These are phyloP conservation scores for Tetrahymena borealis DNA, from an alignment of 73 alveolate species.

Conservation along the genomic window DNA sequence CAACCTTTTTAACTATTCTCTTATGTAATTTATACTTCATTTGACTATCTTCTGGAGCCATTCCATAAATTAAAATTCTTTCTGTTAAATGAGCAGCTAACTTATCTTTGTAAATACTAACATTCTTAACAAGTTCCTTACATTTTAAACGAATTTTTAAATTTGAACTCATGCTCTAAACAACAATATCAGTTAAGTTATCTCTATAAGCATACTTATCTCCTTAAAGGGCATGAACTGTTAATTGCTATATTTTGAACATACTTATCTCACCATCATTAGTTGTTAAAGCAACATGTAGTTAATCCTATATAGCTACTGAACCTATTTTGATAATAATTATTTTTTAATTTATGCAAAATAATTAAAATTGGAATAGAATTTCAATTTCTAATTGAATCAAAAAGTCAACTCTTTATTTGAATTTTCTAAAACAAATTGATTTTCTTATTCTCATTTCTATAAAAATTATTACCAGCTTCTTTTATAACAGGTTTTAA, in stretches of 20 bases:
- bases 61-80: conserved; percentile 16
- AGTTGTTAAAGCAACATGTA: not conserved
- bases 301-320: not conserved
- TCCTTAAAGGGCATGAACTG: conserved; percentile 15
- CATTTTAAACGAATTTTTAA: conserved; percentile 30
- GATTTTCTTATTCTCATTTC: too few relatives aligned
- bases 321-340: not conserved
- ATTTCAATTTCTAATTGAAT: not conserved
- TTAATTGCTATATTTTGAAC: not conserved
- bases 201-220: conserved; percentile 31
- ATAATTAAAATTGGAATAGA: not conserved
- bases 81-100: conserved; percentile 21
- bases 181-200: conserved; percentile 33
- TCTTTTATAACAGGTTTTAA: not conserved
- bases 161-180: conserved; percentile 6
- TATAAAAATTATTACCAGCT: not conserved
- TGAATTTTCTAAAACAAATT: not conserved
- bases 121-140: conserved; percentile 29
- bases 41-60: not conserved
- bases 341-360: not conserved
- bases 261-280: conserved; percentile 40
- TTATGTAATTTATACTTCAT: conserved; percentile 37
- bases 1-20: conserved; percentile 26
- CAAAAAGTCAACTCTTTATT: not conserved
- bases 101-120: conserved; percentile 31